A percentile compares a stretch with the other conserved stretches of the same genome.
These are phyloP conservation scores for Microsporum audouinii DNA, from an alignment of 2,329 filamentous ascomycete genomes.

Conservation along the genomic window DNA sequence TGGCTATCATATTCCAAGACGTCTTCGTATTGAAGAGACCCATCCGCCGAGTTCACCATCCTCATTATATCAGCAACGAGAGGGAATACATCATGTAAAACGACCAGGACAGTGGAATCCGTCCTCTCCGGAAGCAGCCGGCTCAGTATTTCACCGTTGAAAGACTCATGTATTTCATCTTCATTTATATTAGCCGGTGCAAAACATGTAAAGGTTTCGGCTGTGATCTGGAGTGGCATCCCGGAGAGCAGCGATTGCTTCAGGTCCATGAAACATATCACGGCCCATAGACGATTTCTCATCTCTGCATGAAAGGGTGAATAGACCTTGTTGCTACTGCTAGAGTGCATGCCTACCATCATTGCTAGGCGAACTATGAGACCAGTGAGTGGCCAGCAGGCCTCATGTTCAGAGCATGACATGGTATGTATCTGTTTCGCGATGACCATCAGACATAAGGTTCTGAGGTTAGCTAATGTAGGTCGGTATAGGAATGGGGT, in stretches of 20 bases:
- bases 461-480: constrained; percentile 13
- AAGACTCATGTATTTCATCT: constrained; percentile 23
- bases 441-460: constrained; percentile 16
- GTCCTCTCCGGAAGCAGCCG: not conserved
- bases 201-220: constrained; percentile 28
- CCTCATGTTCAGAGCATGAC: constrained; percentile 15
- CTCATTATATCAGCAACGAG: constrained; percentile 12
- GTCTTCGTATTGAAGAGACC: constrained; percentile 10
- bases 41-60: constrained; percentile 14
- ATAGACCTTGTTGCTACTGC: constrained; percentile 19
- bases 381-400: constrained; percentile 20
- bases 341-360: constrained; percentile 30
- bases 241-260: constrained; percentile 29
- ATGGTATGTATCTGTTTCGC: constrained; percentile 13
- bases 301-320: constrained; percentile 18
- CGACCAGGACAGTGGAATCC: not conserved
- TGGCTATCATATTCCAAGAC: constrained; percentile 11
- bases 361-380: constrained; percentile 30
- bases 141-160: not conserved
- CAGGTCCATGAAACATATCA: constrained; percentile 27
- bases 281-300: constrained; percentile 24
- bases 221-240: constrained; percentile 25
- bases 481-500: constrained; percentile 13
- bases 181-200: constrained; percentile 33
- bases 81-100: constrained; percentile 7